Evolutionary conservation across 2,329 filamentous ascomycete species (phyloP), one percentile per base, ranked within the genome.

Genomic region (Coleophoma eucalyptorum): DNA sequence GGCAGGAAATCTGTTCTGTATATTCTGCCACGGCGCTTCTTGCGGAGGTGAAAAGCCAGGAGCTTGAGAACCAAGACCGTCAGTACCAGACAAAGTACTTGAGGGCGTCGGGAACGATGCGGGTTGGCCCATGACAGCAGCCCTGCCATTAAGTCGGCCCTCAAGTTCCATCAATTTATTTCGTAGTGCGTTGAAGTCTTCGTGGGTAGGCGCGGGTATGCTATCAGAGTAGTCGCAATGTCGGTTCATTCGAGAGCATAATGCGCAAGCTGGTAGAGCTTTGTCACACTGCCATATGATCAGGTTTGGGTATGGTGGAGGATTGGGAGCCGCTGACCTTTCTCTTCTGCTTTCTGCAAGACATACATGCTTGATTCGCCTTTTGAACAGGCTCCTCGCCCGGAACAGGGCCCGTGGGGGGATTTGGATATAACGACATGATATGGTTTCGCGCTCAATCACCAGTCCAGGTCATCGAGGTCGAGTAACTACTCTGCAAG

Each of bases 311-410:
- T 5, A 26, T 26, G 26, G 26, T 26, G 26, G 10, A 8, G 26
- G 26, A 26, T 8, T 6, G 5, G 2, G 10, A 6, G 26, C 26
- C 10, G 26, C 26, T 26, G 26, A 26, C 26, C 26, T 71, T 75
- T 41, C 77, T 67, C 64, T 80, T 80, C 60, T 79, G 72, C 54
- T 69, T 72, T 34, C 69, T 64, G 58, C 73, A 77, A 31, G 70
- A 65, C 41, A 66, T 54, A 56, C 73, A 76, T 50, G 73, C 72
- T 61, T 73, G 70, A 15, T 62, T 54, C 16, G 73, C 70, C 49
- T 63, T 67, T 20, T 46, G 57, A 8, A 51, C 50, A 50, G 18
- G 21, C 15, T 20, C 56, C 58, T 33, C 48, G 41, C 35, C 51
- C 38, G 38, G 43, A 51, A 48, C 50, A 19, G 20, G 41, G 31